Evolutionary conservation across 2,329 filamentous ascomycete genomes (phyloP), one percentile per base, ranked within the genome.

Genomic region (Polychaeton citri): DNA sequence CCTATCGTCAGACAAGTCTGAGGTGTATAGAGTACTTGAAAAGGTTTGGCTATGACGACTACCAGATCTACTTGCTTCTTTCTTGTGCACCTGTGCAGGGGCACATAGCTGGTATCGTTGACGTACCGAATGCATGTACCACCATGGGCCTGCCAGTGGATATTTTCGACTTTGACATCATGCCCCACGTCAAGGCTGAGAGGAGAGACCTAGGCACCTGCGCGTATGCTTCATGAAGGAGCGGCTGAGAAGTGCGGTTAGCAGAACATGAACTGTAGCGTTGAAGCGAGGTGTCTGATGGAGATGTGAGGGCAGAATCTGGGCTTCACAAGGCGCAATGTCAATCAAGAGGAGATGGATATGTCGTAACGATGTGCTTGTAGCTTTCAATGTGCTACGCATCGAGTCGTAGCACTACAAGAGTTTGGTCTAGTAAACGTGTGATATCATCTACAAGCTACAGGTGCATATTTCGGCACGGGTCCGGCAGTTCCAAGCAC

Each of bases 131-230:
- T 54, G 83, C 81, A 0, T 94, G 87, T 53, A 93, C 86, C 3
- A 94, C 87, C 0, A 65, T 94, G 40, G 86, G 85, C 0, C 55
- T 94, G 36, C 87, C 87, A 1, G 84, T 93, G 68, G 87, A 94
- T 60, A 92, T 95, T 36, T 95, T 95, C 50, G 83, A 90, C 52
- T 93, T 95, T 59, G 86, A 94, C 54, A 88, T 94, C 46, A 73
- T 76, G 32, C 83, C 85, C 1, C 68, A 69, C 38, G 66, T 65
- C 4, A 66, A 69, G 5, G 72, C 71, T 2, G 64, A 72, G 52
- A 74, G 75, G 63, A 57, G 66, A 38, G 76, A 86, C 53, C 70
- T 86, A 71, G 81, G 80, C 1, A 64, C 54, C 28, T 90, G 83
- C 57, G 82, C 81, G 1, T 81, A 75, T 54, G 61, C 64, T 4